Conservation (phyloP, 2,329 filamentous ascomycete species). For the Colletotrichum sp. region DNA sequence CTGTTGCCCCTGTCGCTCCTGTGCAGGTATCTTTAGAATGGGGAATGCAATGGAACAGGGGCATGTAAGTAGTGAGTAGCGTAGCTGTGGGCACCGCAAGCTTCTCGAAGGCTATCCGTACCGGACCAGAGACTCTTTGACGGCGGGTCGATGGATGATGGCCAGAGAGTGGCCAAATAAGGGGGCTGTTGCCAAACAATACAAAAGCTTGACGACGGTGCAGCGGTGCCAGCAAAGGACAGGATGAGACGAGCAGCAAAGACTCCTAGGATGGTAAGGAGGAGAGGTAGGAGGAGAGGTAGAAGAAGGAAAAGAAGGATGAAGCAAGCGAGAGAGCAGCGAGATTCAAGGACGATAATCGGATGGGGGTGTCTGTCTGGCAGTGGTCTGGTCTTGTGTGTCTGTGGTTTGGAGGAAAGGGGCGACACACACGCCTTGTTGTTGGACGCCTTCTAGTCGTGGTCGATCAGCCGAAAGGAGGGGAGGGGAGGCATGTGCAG, state of each 20-base stretch:
- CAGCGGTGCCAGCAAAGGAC: not conserved
- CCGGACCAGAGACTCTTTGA: not conserved
- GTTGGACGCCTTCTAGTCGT: slow-evolving; percentile 7
- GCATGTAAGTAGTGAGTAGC: not conserved
- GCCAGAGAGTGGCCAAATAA: not conserved
- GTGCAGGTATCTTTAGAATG: not conserved
- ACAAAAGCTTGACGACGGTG: not conserved
- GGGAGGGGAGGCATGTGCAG: not conserved
- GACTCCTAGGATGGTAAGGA: not conserved
- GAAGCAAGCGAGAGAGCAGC: not conserved
- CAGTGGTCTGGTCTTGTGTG: not conserved
- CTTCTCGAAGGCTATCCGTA: not conserved
- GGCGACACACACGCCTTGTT: slow-evolving; percentile 3
- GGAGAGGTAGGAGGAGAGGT: not conserved
- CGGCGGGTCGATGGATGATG: not conserved
- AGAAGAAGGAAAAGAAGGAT: not conserved
- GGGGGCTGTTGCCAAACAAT: not conserved
- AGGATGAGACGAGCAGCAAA: not conserved
- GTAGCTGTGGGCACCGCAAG: not conserved
- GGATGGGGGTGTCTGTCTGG: not conserved
- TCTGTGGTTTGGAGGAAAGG: slow-evolving; percentile 3
- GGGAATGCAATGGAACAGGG: not conserved
- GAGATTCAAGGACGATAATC: slow-evolving; percentile 10
- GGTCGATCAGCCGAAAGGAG: slow-evolving; percentile 18
- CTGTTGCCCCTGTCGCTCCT: not conserved